phyloP scores from a whole-genome alignment of 106 monocot genomes.

The Allium sativum region DNA sequence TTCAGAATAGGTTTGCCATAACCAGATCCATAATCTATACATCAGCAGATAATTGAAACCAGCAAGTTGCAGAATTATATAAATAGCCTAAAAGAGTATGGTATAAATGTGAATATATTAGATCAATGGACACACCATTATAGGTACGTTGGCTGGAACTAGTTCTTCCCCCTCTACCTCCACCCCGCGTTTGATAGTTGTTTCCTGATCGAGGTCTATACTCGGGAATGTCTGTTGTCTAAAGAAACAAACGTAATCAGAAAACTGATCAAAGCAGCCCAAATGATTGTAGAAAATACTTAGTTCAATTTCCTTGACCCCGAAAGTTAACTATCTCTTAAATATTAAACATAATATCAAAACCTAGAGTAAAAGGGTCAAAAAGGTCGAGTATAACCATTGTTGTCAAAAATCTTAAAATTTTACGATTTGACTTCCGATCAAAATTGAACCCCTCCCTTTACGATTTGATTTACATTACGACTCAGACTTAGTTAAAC shows the following conservation, averaged over 20 bases:
- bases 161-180: slow-evolving; percentile 30
- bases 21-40: slow-evolving; percentile 26
- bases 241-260: slow-evolving; percentile 7
- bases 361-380: neutral
- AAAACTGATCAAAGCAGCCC: neutral
- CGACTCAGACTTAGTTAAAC: too few species aligned
- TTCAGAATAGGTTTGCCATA: slow-evolving; percentile 23
- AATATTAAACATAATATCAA: neutral
- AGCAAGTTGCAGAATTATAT: slow-evolving; percentile 1
- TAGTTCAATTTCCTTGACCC: neutral
- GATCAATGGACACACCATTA: slow-evolving; percentile 18
- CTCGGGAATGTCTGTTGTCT: slow-evolving; percentile 55
- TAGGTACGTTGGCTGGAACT: slow-evolving; percentile 25
- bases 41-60: neutral
- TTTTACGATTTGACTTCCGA: too few species aligned
- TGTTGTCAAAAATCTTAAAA: too few species aligned
- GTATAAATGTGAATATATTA: slow-evolving; percentile 1
- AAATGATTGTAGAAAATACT: neutral
- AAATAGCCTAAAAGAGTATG: slow-evolving; percentile 1
- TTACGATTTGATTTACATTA: too few species aligned
- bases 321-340: neutral
- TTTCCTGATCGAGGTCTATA: slow-evolving; percentile 35
- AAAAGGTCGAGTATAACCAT: neutral
- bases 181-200: slow-evolving; percentile 26
- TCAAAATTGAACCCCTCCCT: too few species aligned